Conservation (phyloP, 2,329 filamentous ascomycete genomes). For the Botrytis medusae region DNA sequence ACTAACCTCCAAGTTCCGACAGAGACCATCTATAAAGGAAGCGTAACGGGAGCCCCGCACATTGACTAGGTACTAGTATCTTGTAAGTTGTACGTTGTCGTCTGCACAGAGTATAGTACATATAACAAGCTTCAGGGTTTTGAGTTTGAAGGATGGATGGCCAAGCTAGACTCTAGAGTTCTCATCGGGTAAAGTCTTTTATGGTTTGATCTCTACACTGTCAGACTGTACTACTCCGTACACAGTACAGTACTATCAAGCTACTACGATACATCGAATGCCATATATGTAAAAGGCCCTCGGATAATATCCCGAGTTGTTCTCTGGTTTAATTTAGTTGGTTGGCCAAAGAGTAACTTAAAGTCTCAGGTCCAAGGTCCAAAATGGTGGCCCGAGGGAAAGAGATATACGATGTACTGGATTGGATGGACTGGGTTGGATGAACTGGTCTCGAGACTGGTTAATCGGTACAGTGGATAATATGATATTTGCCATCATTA, state of each 20-base stretch:
- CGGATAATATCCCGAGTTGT: conserved; percentile 1
- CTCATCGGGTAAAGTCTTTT: not conserved
- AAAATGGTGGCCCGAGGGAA: not conserved
- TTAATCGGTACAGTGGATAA: not conserved
- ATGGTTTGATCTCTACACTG: not conserved
- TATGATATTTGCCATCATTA: not conserved
- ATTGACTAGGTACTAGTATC: not conserved
- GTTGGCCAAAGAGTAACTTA: not conserved
- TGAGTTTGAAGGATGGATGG: not conserved
- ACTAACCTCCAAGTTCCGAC: not conserved
- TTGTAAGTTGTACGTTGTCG: not conserved
- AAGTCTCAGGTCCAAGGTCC: not conserved
- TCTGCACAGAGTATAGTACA: not conserved
- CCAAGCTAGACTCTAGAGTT: not conserved
- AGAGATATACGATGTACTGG: not conserved
- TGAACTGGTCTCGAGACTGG: not conserved
- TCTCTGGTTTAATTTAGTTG: not conserved
- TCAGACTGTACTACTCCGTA: too few species aligned
- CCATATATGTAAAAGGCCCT: not conserved
- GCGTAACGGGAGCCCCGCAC: conserved; percentile 1
- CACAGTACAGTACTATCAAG: not conserved
- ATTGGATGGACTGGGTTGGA: not conserved
- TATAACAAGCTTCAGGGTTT: not conserved
- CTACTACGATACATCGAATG: not conserved
- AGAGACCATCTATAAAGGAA: not conserved